A percentile compares a stretch with the other conserved stretches of the same genome.
These are phyloP conservation scores for Paramarasmius palmivorus DNA, from an alignment of 1,284 basidiomycete species.

Conservation along the genomic window DNA sequence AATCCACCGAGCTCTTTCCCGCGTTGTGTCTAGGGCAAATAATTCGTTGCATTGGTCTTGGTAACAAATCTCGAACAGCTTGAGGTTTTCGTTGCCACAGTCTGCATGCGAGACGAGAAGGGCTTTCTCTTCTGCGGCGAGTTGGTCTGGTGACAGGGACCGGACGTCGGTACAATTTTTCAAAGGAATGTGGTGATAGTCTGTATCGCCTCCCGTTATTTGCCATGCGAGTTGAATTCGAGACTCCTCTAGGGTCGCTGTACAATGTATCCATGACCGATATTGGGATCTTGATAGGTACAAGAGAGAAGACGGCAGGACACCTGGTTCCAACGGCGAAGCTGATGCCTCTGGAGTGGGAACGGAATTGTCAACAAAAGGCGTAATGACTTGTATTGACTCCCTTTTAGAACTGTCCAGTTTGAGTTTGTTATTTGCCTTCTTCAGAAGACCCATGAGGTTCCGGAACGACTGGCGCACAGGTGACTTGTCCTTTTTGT, in stretches of 20 bases:
- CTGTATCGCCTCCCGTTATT: slow-evolving; percentile 42
- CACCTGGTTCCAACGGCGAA: slow-evolving; percentile 9
- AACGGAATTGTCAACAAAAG: neutral
- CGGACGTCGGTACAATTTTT: slow-evolving; percentile 60
- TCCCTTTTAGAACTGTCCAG: slow-evolving; percentile 1
- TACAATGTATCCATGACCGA: slow-evolving; percentile 51
- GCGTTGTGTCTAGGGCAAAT: slow-evolving; percentile 61
- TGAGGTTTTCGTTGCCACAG: slow-evolving; percentile 40
- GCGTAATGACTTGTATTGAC: neutral
- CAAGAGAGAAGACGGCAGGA: slow-evolving; percentile 44
- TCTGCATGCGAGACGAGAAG: slow-evolving; percentile 33
- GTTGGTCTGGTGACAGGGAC: slow-evolving; percentile 46
- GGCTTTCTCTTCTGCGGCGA: slow-evolving; percentile 42
- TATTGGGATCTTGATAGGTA: slow-evolving; percentile 43
- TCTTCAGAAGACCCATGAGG: slow-evolving; percentile 65
- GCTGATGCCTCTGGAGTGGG: neutral
- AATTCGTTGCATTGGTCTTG: slow-evolving; percentile 50
- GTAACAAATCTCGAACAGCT: slow-evolving; percentile 66
- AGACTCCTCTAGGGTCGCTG: slow-evolving; percentile 45
- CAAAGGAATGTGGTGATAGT: slow-evolving; percentile 48
- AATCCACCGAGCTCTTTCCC: slow-evolving; percentile 69
- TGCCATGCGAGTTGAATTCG: slow-evolving; percentile 51
- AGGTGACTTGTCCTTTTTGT: slow-evolving; percentile 49
- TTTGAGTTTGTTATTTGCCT: slow-evolving; percentile 34
- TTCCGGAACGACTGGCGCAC: slow-evolving; percentile 68